Evolutionary conservation across 2,329 filamentous ascomycete genomes (phyloP), one percentile per base, ranked within the genome.

Genomic region (Aspergillus caelatus): DNA sequence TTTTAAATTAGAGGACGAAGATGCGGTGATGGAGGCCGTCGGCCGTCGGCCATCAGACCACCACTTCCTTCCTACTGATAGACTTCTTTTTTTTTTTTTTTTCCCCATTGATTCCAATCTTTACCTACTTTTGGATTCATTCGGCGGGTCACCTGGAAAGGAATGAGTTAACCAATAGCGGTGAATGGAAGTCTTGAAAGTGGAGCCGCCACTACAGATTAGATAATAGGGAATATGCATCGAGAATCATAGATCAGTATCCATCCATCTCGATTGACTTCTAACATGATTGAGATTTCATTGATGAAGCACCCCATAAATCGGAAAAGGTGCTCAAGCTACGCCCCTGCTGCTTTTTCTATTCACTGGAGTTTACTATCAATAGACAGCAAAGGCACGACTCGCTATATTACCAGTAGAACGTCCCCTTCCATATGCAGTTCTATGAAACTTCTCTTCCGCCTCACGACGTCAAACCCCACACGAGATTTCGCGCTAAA

Each of bases 401-500:
- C 34, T 36, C 34, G 34, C 34, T 36, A 36, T 36, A 16, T 26
- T 12, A 9, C 11, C 7, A 14, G 10, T 14, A 26, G 14, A 14
- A 48, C 21, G 45, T 23, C 45, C 45, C 34, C 23, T 48, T 14
- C 45, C 12, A 19, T 48, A 28, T 36, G 19, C 12, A 39, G 32
- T 55, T n/a, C 23, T 19, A 14, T 23, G 43, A 58, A 34, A 34
- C 30, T 36, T 28, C 32, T 58, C 12, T 58, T 32, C 57, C 26
- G 48, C 28, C 19, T 45, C 26, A 60, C 62, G 54, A 66, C 62
- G 60, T 64, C 64, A 64, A 55, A 36, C 53, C 32, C 61, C 53
- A 64, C 53, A 62, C 48, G 50, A 60, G 34, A 30, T 39, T 39
- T 41, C 21, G 45, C 60, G 46, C 65, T 67, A 68, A 65, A 55